A percentile compares a stretch with the other conserved stretches of the same genome.
phyloP scores from a whole-genome alignment of 495 filamentous ascomycete genomes.

The Rhypophila decipiens region DNA sequence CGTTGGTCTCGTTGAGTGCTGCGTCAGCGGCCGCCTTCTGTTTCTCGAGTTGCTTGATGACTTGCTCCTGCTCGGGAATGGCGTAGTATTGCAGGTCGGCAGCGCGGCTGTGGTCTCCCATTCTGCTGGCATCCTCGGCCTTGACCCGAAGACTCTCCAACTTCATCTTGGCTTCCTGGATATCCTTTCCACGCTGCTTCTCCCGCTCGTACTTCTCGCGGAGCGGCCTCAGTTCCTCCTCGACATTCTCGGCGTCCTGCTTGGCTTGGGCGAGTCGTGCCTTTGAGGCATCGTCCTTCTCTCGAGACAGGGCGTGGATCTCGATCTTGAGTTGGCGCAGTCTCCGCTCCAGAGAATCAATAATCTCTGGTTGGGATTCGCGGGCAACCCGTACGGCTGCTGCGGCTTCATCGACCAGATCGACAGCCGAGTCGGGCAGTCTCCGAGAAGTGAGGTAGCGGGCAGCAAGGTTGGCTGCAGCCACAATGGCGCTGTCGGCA shows the following conservation, averaged over 20 bases:
- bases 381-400: constrained; percentile 89
- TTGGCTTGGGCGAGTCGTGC: constrained; percentile 73
- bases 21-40: constrained; percentile 74
- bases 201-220: constrained; percentile 94
- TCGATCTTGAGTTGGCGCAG: constrained; percentile 89
- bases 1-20: constrained; percentile 57
- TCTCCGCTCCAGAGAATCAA: constrained; percentile 86
- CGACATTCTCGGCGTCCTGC: constrained; percentile 83
- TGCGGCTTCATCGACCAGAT: constrained; percentile 92
- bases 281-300: constrained; percentile 90
- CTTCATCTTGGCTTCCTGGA: constrained; percentile 95
- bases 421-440: constrained; percentile 92
- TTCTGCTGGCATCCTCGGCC: constrained; percentile 82
- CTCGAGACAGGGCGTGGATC: constrained; percentile 86
- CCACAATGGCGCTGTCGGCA: constrained; percentile 83
- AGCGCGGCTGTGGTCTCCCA: constrained; percentile 71
- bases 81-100: constrained; percentile 96
- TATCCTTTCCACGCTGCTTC: constrained; percentile 76
- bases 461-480: constrained; percentile 81
- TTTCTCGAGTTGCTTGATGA: constrained; percentile 71
- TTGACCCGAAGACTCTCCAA: constrained; percentile 82
- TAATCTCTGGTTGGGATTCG: constrained; percentile 89
- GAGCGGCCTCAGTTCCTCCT: constrained; percentile 84
- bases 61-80: constrained; percentile 80
- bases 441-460: constrained; percentile 86